A percentile compares a stretch with the other conserved stretches of the same genome.
Evolutionary conservation across 140 eudicot genomes (phyloP).

Genomic region (Stevia rebaudiana): DNA sequence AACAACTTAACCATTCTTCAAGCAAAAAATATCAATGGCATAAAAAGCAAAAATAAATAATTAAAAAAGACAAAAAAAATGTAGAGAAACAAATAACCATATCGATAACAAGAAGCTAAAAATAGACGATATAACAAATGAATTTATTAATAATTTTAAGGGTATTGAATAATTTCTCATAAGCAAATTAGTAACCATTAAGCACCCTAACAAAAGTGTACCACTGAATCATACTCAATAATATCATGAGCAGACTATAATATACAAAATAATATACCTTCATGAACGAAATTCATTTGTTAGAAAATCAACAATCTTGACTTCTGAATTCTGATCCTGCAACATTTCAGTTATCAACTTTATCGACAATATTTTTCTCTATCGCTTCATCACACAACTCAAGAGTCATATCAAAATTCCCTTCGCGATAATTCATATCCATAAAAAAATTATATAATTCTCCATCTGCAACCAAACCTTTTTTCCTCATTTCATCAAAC

Average conservation of each 20-base stretch:
- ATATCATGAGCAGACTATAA: slow-evolving; percentile 15
- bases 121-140: not conserved
- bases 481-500: slow-evolving; percentile 81
- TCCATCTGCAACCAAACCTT: slow-evolving; percentile 52
- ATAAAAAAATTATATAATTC: slow-evolving; percentile 51
- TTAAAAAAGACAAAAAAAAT: not conserved
- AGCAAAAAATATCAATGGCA: too few relatives aligned
- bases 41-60: too few relatives aligned
- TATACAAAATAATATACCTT: slow-evolving; percentile 15
- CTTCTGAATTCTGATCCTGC: slow-evolving; percentile 9
- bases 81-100: not conserved
- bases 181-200: slow-evolving; percentile 8
- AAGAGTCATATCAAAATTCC: slow-evolving; percentile 66
- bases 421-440: slow-evolving; percentile 70
- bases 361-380: slow-evolving; percentile 53
- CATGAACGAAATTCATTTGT: slow-evolving; percentile 5
- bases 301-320: slow-evolving; percentile 15
- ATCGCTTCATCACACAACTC: slow-evolving; percentile 79
- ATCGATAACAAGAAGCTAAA: not conserved
- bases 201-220: not conserved
- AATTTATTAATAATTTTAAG: not conserved
- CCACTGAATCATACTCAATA: not conserved
- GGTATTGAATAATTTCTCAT: not conserved
- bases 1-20: too few relatives aligned
- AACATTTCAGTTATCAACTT: slow-evolving; percentile 20